Percentiles rank a stretch among this genome's conserved stretches.
Conservation (phyloP, 2,329 filamentous ascomycete species). For the Cordyceps farinosa region DNA sequence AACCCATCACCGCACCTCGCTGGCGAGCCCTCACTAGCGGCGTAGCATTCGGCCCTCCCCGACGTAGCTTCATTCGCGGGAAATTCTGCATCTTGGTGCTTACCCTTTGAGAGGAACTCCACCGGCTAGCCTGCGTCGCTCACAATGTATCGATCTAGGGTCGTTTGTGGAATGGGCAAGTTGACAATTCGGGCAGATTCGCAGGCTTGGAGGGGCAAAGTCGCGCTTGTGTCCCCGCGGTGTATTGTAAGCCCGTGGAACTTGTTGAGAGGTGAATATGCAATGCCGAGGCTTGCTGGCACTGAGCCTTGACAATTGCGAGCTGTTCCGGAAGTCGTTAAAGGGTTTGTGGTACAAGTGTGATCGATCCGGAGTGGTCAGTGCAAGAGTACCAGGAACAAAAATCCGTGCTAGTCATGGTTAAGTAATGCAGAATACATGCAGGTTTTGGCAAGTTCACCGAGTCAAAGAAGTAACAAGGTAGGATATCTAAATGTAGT, state of each 20-base stretch:
- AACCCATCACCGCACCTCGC: not conserved
- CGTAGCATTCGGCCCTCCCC: not conserved
- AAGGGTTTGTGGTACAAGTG: not conserved
- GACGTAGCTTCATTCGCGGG: not conserved
- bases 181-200: not conserved
- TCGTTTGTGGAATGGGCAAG: not conserved
- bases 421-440: not conserved
- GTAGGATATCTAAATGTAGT: not conserved
- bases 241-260: not conserved
- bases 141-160: not conserved
- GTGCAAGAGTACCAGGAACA: not conserved
- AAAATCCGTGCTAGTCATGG: not conserved
- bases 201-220: not conserved
- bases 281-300: not conserved
- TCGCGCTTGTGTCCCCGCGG: not conserved
- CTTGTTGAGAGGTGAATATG: not conserved
- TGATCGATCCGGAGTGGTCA: not conserved
- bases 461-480: too few relatives aligned
- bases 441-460: too few relatives aligned
- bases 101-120: not conserved
- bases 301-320: not conserved
- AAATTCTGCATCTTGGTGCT: not conserved
- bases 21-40: not conserved
- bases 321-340: too few relatives aligned
- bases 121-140: not conserved